Evolutionary conservation across 2,329 filamentous ascomycete species (phyloP).

Genomic region (Calonectria naviculata): DNA sequence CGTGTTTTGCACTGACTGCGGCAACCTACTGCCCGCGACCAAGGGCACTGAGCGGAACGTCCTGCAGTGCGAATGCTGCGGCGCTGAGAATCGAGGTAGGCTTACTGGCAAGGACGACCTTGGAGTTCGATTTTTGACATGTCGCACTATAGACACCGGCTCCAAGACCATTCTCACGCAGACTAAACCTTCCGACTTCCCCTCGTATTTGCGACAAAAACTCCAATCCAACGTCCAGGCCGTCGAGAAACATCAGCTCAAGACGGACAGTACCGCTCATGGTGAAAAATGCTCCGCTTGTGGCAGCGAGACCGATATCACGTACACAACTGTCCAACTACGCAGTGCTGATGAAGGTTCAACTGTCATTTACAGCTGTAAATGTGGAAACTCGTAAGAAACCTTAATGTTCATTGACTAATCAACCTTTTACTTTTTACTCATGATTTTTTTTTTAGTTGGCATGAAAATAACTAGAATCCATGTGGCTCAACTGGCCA

Average conservation of each 20-base stretch:
- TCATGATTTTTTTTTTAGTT: constrained; percentile 46
- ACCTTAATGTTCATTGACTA: constrained; percentile 22
- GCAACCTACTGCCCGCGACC: constrained; percentile 86
- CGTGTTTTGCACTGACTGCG: constrained; percentile 93
- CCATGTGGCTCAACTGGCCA: constrained; percentile 24
- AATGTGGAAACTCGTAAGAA: constrained; percentile 83
- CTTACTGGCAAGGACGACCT: constrained; percentile 13
- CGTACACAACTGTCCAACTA: constrained; percentile 86
- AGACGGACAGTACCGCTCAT: constrained; percentile 75
- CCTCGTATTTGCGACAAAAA: constrained; percentile 88
- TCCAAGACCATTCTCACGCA: constrained; percentile 82
- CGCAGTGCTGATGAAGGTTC: constrained; percentile 95
- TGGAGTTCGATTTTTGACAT: constrained; percentile 25
- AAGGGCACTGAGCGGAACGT: constrained; percentile 81
- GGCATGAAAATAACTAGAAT: constrained; percentile 70
- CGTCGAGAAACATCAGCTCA: constrained; percentile 80
- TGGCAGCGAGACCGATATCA: constrained; percentile 79
- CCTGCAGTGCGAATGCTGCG: constrained; percentile 87
- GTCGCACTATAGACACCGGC: constrained; percentile 68
- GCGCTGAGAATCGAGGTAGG: constrained; percentile 83
- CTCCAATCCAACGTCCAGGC: constrained; percentile 85
- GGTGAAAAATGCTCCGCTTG: constrained; percentile 81
- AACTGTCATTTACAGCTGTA: constrained; percentile 90
- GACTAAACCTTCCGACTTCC: constrained; percentile 92
- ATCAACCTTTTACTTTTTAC: constrained; percentile 35